Conservation (phyloP, 164 flowering plant species). For the Hamamelis virginiana region DNA sequence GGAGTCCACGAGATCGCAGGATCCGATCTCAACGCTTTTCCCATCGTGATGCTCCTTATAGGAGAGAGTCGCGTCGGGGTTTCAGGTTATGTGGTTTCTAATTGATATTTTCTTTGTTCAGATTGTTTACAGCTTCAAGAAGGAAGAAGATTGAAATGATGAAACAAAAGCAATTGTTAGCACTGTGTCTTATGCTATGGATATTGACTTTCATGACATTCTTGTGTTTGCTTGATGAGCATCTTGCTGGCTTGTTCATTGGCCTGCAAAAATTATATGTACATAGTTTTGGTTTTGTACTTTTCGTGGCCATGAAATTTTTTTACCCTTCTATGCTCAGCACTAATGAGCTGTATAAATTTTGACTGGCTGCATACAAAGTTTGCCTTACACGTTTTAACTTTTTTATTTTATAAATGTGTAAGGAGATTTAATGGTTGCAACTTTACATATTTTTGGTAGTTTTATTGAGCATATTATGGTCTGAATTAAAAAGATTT, state of each 20-base stretch:
- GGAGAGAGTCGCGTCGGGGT: slow-evolving; percentile 45
- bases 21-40: slow-evolving; percentile 42
- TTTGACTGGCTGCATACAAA: neutral
- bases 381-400: neutral
- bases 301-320: neutral
- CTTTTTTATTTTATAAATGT: too few species aligned
- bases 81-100: slow-evolving; percentile 49
- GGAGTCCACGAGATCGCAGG: slow-evolving; percentile 51
- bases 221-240: neutral
- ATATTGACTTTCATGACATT: neutral
- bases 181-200: neutral
- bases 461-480: neutral
- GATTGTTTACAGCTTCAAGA: slow-evolving; percentile 2
- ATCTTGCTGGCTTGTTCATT: neutral
- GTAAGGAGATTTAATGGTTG: too few species aligned
- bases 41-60: slow-evolving; percentile 51
- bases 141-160: slow-evolving; percentile 2
- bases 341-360: neutral
- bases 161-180: neutral
- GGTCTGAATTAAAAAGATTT: neutral
- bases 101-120: slow-evolving; percentile 6
- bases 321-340: neutral
- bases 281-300: neutral
- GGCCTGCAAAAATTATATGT: neutral
- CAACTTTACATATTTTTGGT: neutral